These are phyloP conservation scores for Bipolaris victoriae DNA, from an alignment of 2,329 filamentous ascomycete genomes.

Conservation along the genomic window DNA sequence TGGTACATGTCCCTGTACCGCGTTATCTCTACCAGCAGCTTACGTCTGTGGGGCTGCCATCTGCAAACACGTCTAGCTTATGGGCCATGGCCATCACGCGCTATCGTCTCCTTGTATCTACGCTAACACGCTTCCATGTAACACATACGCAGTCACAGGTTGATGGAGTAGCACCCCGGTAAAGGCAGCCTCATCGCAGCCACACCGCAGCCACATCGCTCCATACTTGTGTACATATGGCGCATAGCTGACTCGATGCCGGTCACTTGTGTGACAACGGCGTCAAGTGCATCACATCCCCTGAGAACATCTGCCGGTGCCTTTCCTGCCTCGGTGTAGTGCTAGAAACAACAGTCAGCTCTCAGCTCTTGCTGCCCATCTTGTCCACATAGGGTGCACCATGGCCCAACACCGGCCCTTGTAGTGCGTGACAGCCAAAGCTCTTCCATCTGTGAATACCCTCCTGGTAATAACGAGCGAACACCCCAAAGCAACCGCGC, in stretches of 20 bases:
- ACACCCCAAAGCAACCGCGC: background rate
- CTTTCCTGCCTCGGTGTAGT: background rate
- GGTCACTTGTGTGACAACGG: conserved; percentile 1
- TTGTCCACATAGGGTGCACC: background rate
- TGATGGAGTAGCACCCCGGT: background rate
- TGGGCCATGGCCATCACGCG: background rate
- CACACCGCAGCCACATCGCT: background rate
- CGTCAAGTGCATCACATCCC: conserved; percentile 6
- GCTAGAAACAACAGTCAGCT: conserved; percentile 3
- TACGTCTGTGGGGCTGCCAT: background rate
- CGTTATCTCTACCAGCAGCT: background rate
- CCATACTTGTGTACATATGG: background rate
- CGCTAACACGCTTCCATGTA: background rate
- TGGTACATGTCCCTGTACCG: background rate
- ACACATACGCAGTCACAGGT: background rate
- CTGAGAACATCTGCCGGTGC: conserved; percentile 4
- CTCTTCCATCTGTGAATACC: background rate
- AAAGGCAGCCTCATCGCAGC: background rate
- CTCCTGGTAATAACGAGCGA: background rate
- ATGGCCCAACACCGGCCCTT: background rate
- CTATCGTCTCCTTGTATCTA: background rate
- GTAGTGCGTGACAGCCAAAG: background rate
- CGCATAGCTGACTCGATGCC: conserved; percentile 2
- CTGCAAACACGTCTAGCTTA: background rate
- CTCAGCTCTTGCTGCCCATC: background rate